These are phyloP conservation scores for Rosa chinensis DNA, from an alignment of 306 rosid species.

Conservation along the genomic window DNA sequence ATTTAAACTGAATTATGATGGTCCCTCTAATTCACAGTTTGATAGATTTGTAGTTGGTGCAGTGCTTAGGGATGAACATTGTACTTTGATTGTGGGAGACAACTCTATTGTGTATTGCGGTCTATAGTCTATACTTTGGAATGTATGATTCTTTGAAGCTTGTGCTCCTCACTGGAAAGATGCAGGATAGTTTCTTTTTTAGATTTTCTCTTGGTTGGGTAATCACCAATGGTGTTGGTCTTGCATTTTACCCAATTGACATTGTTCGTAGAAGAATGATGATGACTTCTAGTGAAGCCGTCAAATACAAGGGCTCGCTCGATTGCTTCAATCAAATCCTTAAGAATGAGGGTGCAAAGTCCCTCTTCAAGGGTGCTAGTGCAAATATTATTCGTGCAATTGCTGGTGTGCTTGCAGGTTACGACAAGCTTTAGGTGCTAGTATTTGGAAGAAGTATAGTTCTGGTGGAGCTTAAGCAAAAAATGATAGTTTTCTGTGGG, in stretches of 20 bases:
- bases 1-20: too few species aligned
- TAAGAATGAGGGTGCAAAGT: slow-evolving; percentile 71
- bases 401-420: slow-evolving; percentile 74
- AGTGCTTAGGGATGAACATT: too few species aligned
- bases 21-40: too few species aligned
- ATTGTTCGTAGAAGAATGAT: slow-evolving; percentile 86
- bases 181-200: slow-evolving; percentile 79
- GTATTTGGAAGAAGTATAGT: slow-evolving; percentile 58
- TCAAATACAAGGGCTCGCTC: slow-evolving; percentile 71
- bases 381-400: slow-evolving; percentile 76
- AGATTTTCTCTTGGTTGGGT: slow-evolving; percentile 37
- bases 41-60: too few species aligned
- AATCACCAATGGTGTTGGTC: slow-evolving; percentile 58
- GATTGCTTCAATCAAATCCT: slow-evolving; percentile 65
- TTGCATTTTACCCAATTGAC: slow-evolving; percentile 71
- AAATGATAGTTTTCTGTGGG: neutral
- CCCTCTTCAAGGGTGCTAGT: slow-evolving; percentile 77
- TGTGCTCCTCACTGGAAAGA: slow-evolving; percentile 53
- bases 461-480: slow-evolving; percentile 45
- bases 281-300: slow-evolving; percentile 90
- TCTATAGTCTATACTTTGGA: slow-evolving; percentile 74
- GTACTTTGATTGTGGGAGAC: too few species aligned
- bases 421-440: slow-evolving; percentile 66
- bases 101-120: slow-evolving; percentile 59
- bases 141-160: slow-evolving; percentile 80